Evolutionary conservation across 768 basidiomycete species (phyloP).

Genomic region (Collybiopsis confluens): DNA sequence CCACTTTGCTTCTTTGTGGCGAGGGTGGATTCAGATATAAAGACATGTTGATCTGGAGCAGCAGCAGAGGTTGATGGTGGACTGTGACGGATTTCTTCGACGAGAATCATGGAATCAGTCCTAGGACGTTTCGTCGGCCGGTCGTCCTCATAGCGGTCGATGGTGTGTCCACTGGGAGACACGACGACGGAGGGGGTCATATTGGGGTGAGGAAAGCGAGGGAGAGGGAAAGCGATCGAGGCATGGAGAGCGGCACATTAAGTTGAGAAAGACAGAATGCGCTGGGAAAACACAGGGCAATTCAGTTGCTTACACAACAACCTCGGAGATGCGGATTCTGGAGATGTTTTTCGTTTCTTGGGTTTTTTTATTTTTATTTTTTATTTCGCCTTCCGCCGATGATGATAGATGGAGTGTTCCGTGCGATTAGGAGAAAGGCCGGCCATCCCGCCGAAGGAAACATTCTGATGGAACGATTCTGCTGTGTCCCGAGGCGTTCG

Average conservation of each 20-base stretch:
- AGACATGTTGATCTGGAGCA: conserved; percentile 41
- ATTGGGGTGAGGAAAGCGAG: conserved; percentile 17
- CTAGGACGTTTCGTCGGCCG: conserved; percentile 46
- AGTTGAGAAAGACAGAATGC: neutral
- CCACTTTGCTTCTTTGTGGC: conserved; percentile 40
- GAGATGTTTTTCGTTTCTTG: neutral
- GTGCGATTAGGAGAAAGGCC: neutral
- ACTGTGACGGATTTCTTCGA: conserved; percentile 6
- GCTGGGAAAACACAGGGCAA: conserved; percentile 6
- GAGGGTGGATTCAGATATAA: conserved; percentile 42
- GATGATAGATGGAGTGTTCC: too few relatives aligned
- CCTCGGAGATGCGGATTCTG: conserved; percentile 7
- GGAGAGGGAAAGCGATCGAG: conserved; percentile 9
- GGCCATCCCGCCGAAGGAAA: too few relatives aligned
- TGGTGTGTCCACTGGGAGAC: conserved; percentile 7
- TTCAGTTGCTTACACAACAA: conserved; percentile 6
- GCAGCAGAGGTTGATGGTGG: conserved; percentile 22
- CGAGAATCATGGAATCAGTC: conserved; percentile 23
- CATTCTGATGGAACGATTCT: too few relatives aligned
- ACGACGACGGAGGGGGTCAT: conserved; percentile 16
- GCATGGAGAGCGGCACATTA: neutral
- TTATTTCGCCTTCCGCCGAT: conserved; percentile 2
- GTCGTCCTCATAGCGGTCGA: conserved; percentile 15
- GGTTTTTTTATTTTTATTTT: neutral
- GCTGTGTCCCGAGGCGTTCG: too few relatives aligned